Evolutionary conservation across 192 early-diverging fungal genomes (phyloP), one percentile per base, ranked within the genome.

Genomic region (Backusella psychrophila): DNA sequence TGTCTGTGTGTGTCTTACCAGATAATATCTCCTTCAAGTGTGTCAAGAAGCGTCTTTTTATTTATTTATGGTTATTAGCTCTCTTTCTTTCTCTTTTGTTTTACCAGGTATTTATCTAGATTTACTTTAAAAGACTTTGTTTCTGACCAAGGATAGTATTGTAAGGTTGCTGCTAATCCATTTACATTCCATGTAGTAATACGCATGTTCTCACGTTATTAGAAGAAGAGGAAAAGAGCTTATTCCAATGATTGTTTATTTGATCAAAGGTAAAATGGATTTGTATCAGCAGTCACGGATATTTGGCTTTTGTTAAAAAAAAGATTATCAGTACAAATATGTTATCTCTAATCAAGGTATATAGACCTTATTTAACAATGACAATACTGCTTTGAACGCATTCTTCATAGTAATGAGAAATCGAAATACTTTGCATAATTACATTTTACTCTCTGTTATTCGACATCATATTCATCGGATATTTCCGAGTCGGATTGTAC

Each of bases 141-240:
- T 23, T 86, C 82, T 72, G 76, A 82, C 74, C 85, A 90, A 21
- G 87, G 89, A 77, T 86, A 78, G 69, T 88, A 88, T 34, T 88
- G 83, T n/a, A 75, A 73, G 19, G 87, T 53, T 31, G 86, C 75
- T 52, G 83, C 75, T 35, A 89, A 75, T 36, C 89, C 88, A 74
- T 90, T 90, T 12, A 90, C 81, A 70, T 90, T 90, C 89, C 89
- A 90, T 9, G 88, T 88, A 72, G 88, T 73, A 52, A 90, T 85
- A 46, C 86, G 83, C 89, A 90, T 90, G 42, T 46, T 46, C 2
- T 38, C 33, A 23, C 56, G 23, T 23, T 77, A 71, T 36, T 9
- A 21, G 23, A 56, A 56, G n/a, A 63, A 63, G 26, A 19, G n/a
- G 1, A 33, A 33, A 33, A 49, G 17, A n/a, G 46, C 46, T n/a